These are phyloP conservation scores for Pichia kluyveri DNA, from an alignment of 805 yeast genomes.

Conservation along the genomic window DNA sequence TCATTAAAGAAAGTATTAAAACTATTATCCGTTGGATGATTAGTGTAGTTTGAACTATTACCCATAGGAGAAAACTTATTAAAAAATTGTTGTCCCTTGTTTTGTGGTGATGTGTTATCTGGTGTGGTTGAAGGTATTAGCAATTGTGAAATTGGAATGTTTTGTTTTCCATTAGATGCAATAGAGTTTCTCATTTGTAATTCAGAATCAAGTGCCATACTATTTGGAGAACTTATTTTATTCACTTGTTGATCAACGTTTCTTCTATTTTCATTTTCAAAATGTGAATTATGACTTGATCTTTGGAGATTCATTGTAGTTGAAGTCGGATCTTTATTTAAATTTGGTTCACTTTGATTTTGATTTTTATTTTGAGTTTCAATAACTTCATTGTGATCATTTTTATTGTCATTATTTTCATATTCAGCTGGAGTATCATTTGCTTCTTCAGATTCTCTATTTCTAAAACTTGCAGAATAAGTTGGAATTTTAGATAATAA, in stretches of 20 bases:
- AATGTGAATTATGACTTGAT: neutral
- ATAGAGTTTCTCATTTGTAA: neutral
- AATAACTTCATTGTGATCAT: too few species aligned
- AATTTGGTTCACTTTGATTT: neutral
- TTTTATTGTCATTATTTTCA: neutral
- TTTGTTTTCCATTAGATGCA: too few species aligned
- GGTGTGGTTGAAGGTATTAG: neutral
- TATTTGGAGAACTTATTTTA: neutral
- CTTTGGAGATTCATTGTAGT: neutral
- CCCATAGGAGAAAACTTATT: too few species aligned
- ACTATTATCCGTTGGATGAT: neutral
- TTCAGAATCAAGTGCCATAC: neutral
- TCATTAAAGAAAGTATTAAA: neutral
- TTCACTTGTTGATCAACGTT: too few species aligned
- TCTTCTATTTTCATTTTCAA: neutral
- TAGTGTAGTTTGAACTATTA: too few species aligned
- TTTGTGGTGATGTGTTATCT: neutral
- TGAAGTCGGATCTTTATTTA: neutral
- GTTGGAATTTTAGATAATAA: slow-evolving; percentile 3
- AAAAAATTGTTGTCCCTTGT: too few species aligned
- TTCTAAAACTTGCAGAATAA: neutral
- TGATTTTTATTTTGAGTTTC: neutral
- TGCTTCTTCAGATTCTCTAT: neutral
- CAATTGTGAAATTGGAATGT: too few species aligned
- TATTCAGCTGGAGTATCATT: neutral